phyloP scores from a whole-genome alignment of 1,139 yeast genomes.

The Candida neerlandica region DNA sequence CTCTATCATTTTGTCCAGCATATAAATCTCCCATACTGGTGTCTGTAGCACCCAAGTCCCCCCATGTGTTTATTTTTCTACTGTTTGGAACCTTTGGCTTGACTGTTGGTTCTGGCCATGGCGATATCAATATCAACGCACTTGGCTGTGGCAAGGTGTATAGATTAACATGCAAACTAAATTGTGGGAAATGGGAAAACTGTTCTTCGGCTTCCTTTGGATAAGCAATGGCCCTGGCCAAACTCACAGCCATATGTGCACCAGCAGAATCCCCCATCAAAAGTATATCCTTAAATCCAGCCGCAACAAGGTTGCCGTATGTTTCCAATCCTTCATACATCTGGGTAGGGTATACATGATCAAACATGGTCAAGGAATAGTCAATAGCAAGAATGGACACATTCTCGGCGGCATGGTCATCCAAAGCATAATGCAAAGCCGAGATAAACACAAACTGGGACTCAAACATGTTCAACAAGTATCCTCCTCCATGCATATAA shows the following conservation, averaged over 20 bases:
- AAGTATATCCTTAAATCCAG: slow-evolving; percentile 35
- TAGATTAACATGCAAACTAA: slow-evolving; percentile 19
- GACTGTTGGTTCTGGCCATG: slow-evolving; percentile 38
- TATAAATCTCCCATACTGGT: slow-evolving; percentile 33
- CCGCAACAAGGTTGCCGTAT: slow-evolving; percentile 28
- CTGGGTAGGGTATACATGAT: slow-evolving; percentile 40
- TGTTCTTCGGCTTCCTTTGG: slow-evolving; percentile 30
- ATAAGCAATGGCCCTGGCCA: slow-evolving; percentile 36
- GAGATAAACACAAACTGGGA: slow-evolving; percentile 28
- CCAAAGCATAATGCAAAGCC: slow-evolving; percentile 27
- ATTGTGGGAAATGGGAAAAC: slow-evolving; percentile 22
- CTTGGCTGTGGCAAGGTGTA: slow-evolving; percentile 28
- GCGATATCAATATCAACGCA: slow-evolving; percentile 39
- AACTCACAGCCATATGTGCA: slow-evolving; percentile 38
- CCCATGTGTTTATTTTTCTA: slow-evolving; percentile 25
- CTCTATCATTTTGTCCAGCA: slow-evolving; percentile 23
- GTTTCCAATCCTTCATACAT: slow-evolving; percentile 34
- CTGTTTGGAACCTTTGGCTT: slow-evolving; percentile 21
- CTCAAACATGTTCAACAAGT: slow-evolving; percentile 30
- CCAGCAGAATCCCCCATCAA: slow-evolving; percentile 54
- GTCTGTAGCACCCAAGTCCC: slow-evolving; percentile 36
- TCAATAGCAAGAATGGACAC: slow-evolving; percentile 38
- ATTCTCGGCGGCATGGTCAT: slow-evolving; percentile 20
- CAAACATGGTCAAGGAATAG: slow-evolving; percentile 35
- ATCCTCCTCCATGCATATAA: slow-evolving; percentile 50